Evolutionary conservation across 1,139 yeast genomes (phyloP), one percentile per base, ranked within the genome.

Genomic region (Diutina sp.): DNA sequence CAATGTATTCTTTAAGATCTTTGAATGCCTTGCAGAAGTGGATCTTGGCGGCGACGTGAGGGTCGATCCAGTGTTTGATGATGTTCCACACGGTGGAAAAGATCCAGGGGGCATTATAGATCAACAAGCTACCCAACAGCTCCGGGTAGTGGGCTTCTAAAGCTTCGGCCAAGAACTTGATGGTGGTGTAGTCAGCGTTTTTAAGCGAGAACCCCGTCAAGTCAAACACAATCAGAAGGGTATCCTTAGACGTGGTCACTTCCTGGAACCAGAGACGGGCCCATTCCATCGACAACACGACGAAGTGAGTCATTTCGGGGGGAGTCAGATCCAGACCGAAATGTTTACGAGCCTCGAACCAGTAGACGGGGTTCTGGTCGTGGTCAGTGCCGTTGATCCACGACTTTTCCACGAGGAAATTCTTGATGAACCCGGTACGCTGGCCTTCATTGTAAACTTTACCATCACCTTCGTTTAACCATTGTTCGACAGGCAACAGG

Each of bases 61-160:
- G 96, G 65, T 90, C 96, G 58, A 90, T 73, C 96, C 96, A 89
- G 61, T 82, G 84, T 68, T 85, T 88, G 64, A 90, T 83, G 62
- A 89, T 78, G 60, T 83, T 84, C 96, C 96, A 90, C 61, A 89
- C 85, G 41, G 95, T 88, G 60, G 84, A 80, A 73, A 90, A 90
- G 54, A 90, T 78, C 95, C 96, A 87, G 6, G 97, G 97, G 0
- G 96, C 96, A 62, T 86, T 86, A 71, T 90, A 95, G 60, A 90
- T 83, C 64, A 87, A 75, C 56, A 90, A 70, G 57, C 79, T 79
- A 18, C 95, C 95, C 55, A 90, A 76, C 56, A 86, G 83, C 69
- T 90, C 97, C 1, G 97, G 97, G 67, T 88, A 90, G 67, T 88
- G 90, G 0, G 90, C 90, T 71, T 90, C 96, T 66, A 90, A 87